Base-by-base conservation (phyloP, 2,329 filamentous ascomycete genomes). In the Clathrospora elynae region DNA sequence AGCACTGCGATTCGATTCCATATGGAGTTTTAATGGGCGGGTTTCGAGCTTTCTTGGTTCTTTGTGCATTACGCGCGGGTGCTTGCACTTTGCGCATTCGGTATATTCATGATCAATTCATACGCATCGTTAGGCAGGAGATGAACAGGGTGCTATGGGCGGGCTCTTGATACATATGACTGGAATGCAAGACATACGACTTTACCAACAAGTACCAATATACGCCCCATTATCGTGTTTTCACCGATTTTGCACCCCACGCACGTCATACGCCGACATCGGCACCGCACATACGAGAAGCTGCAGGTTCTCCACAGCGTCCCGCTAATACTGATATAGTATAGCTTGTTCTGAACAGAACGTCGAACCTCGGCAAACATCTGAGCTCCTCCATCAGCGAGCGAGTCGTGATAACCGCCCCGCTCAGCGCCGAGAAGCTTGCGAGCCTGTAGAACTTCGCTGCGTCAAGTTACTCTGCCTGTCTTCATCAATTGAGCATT, bases 281-380 rank as follows among this genome's bases (percentile, higher is more conserved):
- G n/a, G n/a, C n/a, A n/a, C n/a, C n/a, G n/a, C n/a, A n/a, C n/a
- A n/a, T n/a, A n/a, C n/a, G n/a, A n/a, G n/a, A n/a, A n/a, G n/a
- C n/a, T n/a, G n/a, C n/a, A n/a, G n/a, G n/a, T n/a, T n/a, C n/a
- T n/a, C n/a, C n/a, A n/a, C n/a, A n/a, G n/a, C n/a, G 28, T n/a
- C 10, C 25, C 29, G 24, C 42, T 44, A 46, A 28, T 24, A 16
- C 32, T 23, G 12, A 42, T 49, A 19, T 11, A 29, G 45, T 6
- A 34, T 60, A 49, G 46, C 20, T 26, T 25, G 23, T 25, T 25
- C 45, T 26, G 50, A 50, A 29, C 35, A 49, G 40, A 34, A 33
- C 51, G 55, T 61, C 53, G 56, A 64, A 59, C 64, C 64, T 67
- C 64, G 64, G 64, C 57, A 66, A 59, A 37, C 42, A 28, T 49